Base-by-base conservation (phyloP, 2,329 filamentous ascomycete species). In the Iodosphaeria phyllophila region DNA sequence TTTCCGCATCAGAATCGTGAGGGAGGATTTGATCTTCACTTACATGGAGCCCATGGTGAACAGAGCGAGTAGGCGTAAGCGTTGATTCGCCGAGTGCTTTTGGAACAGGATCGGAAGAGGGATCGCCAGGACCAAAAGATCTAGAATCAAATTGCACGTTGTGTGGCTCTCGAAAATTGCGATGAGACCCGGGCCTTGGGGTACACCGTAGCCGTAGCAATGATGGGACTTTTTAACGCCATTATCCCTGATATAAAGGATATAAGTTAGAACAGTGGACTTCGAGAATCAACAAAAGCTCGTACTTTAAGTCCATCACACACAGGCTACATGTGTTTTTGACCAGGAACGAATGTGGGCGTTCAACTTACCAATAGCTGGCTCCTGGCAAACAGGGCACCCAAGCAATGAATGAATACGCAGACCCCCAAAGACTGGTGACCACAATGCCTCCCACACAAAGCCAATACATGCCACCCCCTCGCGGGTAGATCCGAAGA, bases 151-250 rank as follows among this genome's bases (percentile, higher is more conserved):
- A 28, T 51, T 51, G 19, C 41, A 24, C 3, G 37, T 38, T 1
- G 43, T 38, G 23, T 51, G 48, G 28, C 37, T 43, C 24, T 41
- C 35, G 28, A 42, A 50, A 2, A 43, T 47, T 2, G 37, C 39
- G 16, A 40, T 33, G 28, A 51, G 46, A 1, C 32, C 27, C 6
- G 5, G 19, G 2, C 38, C 20, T 5, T 35, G 16, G 13, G 34
- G 35, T 3, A 45, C 42, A n/a, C 43, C 43, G 25, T 44, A 49
- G 4, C 33, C 45, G 28, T 40, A 49, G 28, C 46, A 46, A 10
- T 13, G 18, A 4, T 37, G 40, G 25, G 35, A 35, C 10, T 20
- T 8, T 16, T 25, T 24, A 17, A 24, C 21, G 13, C 16, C 5
- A 14, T 10, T 13, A 15, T 14, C 5, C n/a, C 8, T 19, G n/a